Conservation (phyloP, 345 rosid genomes). For the Melaleuca alternifolia region DNA sequence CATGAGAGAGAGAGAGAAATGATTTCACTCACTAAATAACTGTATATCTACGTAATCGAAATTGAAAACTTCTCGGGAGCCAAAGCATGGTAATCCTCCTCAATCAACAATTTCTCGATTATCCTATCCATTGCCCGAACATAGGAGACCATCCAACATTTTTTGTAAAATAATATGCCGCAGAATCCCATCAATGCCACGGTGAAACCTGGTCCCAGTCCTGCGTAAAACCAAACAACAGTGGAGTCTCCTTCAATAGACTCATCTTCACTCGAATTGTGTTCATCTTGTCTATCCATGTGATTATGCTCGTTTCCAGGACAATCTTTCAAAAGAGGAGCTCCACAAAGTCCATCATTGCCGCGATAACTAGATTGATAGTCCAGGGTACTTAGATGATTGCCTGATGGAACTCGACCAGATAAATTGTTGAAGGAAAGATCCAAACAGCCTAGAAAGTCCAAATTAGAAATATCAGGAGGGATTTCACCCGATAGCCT, state of each 20-base stretch:
- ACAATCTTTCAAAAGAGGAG: background rate
- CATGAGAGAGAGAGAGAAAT: no score
- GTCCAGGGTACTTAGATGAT: background rate
- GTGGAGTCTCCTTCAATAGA: background rate
- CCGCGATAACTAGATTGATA: background rate
- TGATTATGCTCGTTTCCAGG: fast-evolving
- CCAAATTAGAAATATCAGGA: background rate
- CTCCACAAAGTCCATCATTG: background rate
- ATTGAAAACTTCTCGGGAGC: background rate
- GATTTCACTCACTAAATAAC: background rate
- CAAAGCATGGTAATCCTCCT: background rate
- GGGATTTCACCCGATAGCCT: background rate
- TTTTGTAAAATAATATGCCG: background rate
- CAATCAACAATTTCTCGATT: background rate
- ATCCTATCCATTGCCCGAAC: background rate
- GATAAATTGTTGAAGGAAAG: background rate
- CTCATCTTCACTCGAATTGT: background rate
- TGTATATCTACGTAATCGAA: fast-evolving
- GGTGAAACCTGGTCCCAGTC: background rate
- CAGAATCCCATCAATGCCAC: background rate
- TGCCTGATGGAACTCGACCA: background rate
- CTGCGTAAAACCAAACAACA: background rate
- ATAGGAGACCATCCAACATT: background rate
- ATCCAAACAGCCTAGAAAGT: background rate
- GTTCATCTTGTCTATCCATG: fast-evolving